Evolutionary conservation across 2,329 filamentous ascomycete species (phyloP).

Genomic region (Pseudocercospora cruenta): DNA sequence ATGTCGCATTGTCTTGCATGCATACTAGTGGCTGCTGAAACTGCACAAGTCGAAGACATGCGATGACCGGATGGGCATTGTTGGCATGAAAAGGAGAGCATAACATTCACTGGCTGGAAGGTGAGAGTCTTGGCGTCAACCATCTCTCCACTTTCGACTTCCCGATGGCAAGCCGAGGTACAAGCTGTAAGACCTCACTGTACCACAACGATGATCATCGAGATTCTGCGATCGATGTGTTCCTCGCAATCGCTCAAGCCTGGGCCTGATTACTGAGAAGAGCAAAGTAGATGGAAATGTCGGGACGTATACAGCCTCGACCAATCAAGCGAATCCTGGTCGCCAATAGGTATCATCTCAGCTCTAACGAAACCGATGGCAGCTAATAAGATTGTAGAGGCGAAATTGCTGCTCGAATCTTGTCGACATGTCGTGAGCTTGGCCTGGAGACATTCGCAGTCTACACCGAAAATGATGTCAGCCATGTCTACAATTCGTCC

Average conservation of each 20-base stretch:
- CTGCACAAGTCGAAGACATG: no score
- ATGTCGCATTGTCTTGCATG: no score
- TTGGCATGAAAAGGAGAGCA: background rate
- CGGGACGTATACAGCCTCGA: constrained; percentile 21
- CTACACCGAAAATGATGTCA: constrained; percentile 59
- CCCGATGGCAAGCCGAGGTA: constrained; percentile 1
- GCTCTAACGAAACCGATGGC: background rate
- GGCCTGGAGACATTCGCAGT: constrained; percentile 59
- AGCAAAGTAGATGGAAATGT: background rate
- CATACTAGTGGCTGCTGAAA: no score
- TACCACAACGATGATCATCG: background rate
- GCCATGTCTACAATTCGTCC: constrained; percentile 57
- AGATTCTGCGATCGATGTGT: background rate
- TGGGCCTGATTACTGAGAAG: background rate
- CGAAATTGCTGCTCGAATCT: constrained; percentile 66
- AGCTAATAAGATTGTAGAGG: constrained; percentile 48
- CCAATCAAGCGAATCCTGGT: constrained; percentile 37
- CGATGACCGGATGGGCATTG: no score
- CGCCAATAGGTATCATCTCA: constrained; percentile 32
- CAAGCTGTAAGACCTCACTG: background rate
- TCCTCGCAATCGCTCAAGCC: background rate
- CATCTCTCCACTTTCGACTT: background rate
- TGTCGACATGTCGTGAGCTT: constrained; percentile 63
- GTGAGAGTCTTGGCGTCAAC: constrained; percentile 1
- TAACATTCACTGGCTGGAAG: no score